Conservation (phyloP, 805 yeast species). For the Yamadazyma nakazawae region DNA sequence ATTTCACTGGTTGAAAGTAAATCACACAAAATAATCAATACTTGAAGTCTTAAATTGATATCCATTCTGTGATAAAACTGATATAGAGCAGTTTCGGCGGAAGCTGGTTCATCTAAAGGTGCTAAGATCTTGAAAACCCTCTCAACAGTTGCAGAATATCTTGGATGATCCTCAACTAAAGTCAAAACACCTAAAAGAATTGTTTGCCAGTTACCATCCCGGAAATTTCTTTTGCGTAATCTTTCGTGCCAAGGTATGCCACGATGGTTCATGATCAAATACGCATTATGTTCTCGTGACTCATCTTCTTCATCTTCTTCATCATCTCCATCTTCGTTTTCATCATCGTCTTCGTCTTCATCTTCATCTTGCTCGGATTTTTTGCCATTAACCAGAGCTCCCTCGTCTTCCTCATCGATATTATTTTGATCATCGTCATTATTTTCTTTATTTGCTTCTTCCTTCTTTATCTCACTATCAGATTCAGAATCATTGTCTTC, state of each 20-base stretch:
- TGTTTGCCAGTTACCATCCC: conserved; percentile 84
- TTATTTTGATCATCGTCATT: conserved; percentile 21
- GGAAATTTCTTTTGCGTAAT: conserved; percentile 67
- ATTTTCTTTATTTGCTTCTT: conserved; percentile 16
- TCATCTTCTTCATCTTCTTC: conserved; percentile 21
- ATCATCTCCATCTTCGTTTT: conserved; percentile 15
- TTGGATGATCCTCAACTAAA: conserved; percentile 54
- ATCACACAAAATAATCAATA: conserved; percentile 61
- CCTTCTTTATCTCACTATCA: conserved; percentile 20
- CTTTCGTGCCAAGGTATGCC: conserved; percentile 76
- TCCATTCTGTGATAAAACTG: conserved; percentile 57
- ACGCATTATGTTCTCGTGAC: conserved; percentile 40
- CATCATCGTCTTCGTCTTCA: conserved; percentile 14
- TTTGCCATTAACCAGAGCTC: conserved; percentile 14
- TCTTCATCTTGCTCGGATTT: conserved; percentile 15
- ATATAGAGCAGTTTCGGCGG: conserved; percentile 45
- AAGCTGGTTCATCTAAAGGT: conserved; percentile 50
- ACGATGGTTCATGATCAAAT: conserved; percentile 50
- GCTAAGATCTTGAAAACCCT: conserved; percentile 54
- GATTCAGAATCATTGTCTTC: conserved; percentile 20
- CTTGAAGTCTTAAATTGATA: conserved; percentile 50
- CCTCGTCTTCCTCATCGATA: conserved; percentile 16
- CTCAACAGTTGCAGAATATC: conserved; percentile 47
- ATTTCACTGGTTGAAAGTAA: conserved; percentile 55
- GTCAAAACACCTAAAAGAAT: conserved; percentile 71